Percentiles rank a stretch among this genome's conserved stretches.
Conservation (phyloP, 805 yeast species). For the Wickerhamiella spandovensis region DNA sequence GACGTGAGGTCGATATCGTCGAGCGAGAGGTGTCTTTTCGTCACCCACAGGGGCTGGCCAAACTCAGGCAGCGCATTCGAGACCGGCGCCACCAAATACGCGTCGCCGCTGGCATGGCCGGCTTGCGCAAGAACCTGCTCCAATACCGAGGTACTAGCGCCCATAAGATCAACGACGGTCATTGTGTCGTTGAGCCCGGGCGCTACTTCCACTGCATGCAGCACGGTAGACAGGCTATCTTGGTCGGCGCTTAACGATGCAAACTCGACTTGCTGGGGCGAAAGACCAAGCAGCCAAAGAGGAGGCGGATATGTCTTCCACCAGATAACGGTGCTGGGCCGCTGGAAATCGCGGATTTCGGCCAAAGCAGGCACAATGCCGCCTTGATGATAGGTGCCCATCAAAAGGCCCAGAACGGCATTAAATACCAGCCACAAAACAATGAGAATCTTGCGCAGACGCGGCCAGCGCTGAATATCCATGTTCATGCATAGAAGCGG, state of each 20-base stretch:
- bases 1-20: slow-evolving; percentile 36
- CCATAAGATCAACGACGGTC: slow-evolving; percentile 37
- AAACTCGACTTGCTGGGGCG: slow-evolving; percentile 16
- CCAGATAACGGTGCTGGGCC: slow-evolving; percentile 42
- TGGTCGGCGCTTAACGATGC: slow-evolving; percentile 10
- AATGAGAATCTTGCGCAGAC: slow-evolving; percentile 12
- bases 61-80: neutral
- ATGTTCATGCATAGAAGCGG: slow-evolving; percentile 56
- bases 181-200: slow-evolving; percentile 5
- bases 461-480: slow-evolving; percentile 18
- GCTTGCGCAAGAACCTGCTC: slow-evolving; percentile 13
- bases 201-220: neutral
- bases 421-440: slow-evolving; percentile 55
- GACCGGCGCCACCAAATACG: slow-evolving; percentile 30
- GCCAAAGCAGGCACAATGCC: slow-evolving; percentile 64
- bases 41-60: slow-evolving; percentile 16
- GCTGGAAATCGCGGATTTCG: slow-evolving; percentile 17
- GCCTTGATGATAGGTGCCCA: slow-evolving; percentile 83
- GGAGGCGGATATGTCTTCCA: slow-evolving; percentile 96
- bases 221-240: neutral
- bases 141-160: slow-evolving; percentile 26
- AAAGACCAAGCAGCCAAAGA: slow-evolving; percentile 52
- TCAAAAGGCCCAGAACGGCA: slow-evolving; percentile 38
- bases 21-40: slow-evolving; percentile 42
- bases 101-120: slow-evolving; percentile 6